These are phyloP conservation scores for Cylindrodendrum hubeiense DNA, from an alignment of 2,329 filamentous ascomycete genomes.

Conservation along the genomic window DNA sequence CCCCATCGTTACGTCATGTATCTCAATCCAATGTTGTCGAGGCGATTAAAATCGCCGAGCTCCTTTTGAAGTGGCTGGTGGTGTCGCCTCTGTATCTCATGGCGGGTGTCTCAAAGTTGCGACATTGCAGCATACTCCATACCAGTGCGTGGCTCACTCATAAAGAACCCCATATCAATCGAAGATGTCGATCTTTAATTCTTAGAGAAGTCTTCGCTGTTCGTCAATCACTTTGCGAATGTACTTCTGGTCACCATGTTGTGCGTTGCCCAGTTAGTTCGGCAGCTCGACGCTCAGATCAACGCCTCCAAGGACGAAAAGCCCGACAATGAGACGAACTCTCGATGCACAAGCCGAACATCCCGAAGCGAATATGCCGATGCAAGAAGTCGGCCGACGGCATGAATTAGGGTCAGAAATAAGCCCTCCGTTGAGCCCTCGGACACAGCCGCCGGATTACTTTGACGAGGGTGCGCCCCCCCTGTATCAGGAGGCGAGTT, in stretches of 20 bases:
- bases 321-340: not conserved
- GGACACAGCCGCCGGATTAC: slow-evolving; percentile 12
- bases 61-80: not conserved
- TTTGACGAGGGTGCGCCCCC: slow-evolving; percentile 11
- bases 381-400: not conserved
- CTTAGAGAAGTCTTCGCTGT: not conserved
- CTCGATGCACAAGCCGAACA: slow-evolving; percentile 1
- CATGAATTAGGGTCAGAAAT: slow-evolving; percentile 22
- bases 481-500: not conserved
- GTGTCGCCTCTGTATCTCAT: not conserved
- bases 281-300: not conserved
- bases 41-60: too few relatives aligned
- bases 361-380: not conserved
- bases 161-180: not conserved
- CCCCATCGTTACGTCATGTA: not conserved
- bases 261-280: not conserved
- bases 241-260: not conserved
- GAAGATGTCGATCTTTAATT: not conserved
- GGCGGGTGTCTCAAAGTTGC: slow-evolving; percentile 4
- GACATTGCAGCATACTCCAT: slow-evolving; percentile 1
- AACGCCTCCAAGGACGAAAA: not conserved
- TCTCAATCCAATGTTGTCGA: not conserved
- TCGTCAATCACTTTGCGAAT: not conserved
- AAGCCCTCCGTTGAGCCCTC: slow-evolving; percentile 20
- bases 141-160: slow-evolving; percentile 9